These are phyloP conservation scores for Psophocarpus tetragonolobus DNA, from an alignment of 306 rosid species.

Conservation along the genomic window DNA sequence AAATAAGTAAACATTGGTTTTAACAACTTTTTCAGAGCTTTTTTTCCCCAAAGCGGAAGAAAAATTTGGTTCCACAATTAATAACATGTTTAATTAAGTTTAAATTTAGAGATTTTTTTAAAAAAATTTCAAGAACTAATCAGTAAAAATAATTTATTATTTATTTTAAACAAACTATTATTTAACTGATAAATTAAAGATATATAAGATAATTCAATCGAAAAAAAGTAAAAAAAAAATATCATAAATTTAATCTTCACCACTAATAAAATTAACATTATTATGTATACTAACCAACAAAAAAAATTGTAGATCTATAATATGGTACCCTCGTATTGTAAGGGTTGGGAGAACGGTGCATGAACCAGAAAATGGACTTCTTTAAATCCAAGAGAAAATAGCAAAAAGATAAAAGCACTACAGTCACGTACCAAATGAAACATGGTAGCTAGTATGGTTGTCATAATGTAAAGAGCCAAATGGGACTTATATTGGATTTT, in stretches of 20 bases:
- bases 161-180: not conserved
- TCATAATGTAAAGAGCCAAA: not conserved
- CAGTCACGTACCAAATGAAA: not conserved
- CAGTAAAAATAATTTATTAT: not conserved
- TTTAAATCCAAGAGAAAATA: constrained; percentile 21
- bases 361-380: constrained; percentile 25
- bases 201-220: not conserved
- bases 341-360: constrained; percentile 34
- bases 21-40: too few species aligned
- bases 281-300: too few species aligned
- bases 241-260: too few species aligned
- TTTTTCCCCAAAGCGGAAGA: not conserved
- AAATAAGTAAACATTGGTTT: too few species aligned
- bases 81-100: not conserved
- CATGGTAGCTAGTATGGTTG: not conserved
- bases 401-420: not conserved
- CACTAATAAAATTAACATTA: too few species aligned
- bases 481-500: not conserved
- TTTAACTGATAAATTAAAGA: not conserved
- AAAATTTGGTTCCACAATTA: not conserved
- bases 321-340: not conserved
- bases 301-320: too few species aligned
- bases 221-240: too few species aligned
- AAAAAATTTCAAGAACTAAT: not conserved
- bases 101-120: not conserved